Evolutionary conservation across 306 rosid genomes (phyloP), one percentile per base, ranked within the genome.

Genomic region (Aeschynomene evenia): DNA sequence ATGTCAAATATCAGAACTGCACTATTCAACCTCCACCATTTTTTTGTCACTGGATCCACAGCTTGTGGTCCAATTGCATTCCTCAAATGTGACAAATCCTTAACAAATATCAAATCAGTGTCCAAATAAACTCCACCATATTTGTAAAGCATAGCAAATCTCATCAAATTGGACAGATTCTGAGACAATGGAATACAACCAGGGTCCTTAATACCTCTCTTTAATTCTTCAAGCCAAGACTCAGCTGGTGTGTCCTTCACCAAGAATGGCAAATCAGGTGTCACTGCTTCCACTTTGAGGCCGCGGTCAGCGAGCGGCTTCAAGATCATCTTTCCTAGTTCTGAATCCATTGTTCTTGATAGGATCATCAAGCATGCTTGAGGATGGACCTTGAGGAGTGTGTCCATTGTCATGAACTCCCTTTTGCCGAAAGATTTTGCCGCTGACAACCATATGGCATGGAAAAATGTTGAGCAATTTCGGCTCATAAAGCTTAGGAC

Each of bases 81-180:
- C 42, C 82, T 83, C 77, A 89, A 34, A 36, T 57, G 68, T 1
- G 42, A 45, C 0, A 89, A 72, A 4, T 87, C 77, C 28, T 79
- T 84, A 22, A 82, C 5, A 26, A 85, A 68, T 37, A 89, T 54
- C 46, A 89, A 55, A 64, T 86, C 88, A 7, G 80, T 77, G 72
- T 86, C 92, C 31, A 89, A 4, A 64, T 86, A 89, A 34, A 81
- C 68, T 29, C 90, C 92, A 21, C 87, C 96, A 63, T 86, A 85
- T 40, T 81, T 86, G 78, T 79, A 85, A 22, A 86, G 18, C 52
- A 79, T 63, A 11, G 81, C 85, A 0, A 86, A 79, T 72, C 96
- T 81, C 16, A 86, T 55, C 36, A 86, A 29, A 78, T 89, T 89
- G 13, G 96, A 81, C 37, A 84, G 75, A 33, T 89, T 89, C 59